Evolutionary conservation across 345 rosid species (phyloP).

Genomic region (Pseudoturritis turrita): DNA sequence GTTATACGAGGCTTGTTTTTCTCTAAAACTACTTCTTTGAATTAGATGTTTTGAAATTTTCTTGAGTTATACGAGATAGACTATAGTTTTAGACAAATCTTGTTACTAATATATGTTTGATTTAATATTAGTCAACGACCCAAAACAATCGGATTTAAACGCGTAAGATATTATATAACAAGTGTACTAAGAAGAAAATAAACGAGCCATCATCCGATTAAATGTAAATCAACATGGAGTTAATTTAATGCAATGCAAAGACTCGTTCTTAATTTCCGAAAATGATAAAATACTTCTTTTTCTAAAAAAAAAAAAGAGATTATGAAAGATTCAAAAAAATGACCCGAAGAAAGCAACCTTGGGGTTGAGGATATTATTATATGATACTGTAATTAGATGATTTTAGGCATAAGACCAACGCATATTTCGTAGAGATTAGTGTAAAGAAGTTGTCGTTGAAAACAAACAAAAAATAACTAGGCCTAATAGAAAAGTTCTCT

Average conservation of each 20-base stretch:
- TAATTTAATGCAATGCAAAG: background rate
- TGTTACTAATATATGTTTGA: background rate
- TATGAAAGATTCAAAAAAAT: background rate
- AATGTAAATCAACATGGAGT: conserved; percentile 25
- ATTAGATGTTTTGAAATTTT: background rate
- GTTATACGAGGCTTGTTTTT: background rate
- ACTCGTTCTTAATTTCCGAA: conserved; percentile 11
- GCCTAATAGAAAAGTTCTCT: too few relatives aligned
- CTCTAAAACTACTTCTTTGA: background rate
- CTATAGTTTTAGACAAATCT: background rate
- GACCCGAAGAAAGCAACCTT: background rate
- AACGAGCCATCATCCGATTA: conserved; percentile 5
- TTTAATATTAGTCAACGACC: conserved; percentile 1
- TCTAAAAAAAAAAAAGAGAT: background rate
- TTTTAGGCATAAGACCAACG: background rate
- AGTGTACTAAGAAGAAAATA: conserved; percentile 12
- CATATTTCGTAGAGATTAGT: conserved; percentile 5
- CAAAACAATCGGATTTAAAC: background rate
- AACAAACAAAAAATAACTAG: too few relatives aligned
- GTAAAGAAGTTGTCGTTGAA: conserved; percentile 13
- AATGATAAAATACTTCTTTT: background rate
- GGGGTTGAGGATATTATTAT: background rate
- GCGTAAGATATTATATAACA: conserved; percentile 2
- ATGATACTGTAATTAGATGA: background rate
- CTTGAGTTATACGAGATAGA: background rate